A percentile compares a stretch with the other conserved stretches of the same genome.
phyloP scores from a whole-genome alignment of 176 grass and related monocot genomes.

The Dactylis glomerata region DNA sequence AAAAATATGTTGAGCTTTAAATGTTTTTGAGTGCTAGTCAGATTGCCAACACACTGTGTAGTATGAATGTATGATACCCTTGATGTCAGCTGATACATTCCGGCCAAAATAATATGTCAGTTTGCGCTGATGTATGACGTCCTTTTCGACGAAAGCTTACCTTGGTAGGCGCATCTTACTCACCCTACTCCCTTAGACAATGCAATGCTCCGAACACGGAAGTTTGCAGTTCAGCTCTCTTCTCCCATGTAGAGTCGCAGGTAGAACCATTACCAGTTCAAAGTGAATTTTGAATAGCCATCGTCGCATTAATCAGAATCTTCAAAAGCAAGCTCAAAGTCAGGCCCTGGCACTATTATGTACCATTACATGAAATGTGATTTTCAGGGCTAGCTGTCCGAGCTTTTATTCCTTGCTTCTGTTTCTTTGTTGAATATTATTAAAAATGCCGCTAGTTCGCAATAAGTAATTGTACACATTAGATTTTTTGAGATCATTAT shows the following conservation, averaged over 20 bases:
- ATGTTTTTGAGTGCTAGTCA: background rate
- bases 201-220: background rate
- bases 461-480: background rate
- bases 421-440: background rate
- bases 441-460: background rate
- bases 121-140: background rate
- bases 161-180: background rate
- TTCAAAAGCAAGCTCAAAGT: too few relatives aligned
- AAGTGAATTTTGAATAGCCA: too few relatives aligned
- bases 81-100: background rate
- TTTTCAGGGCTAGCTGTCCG: constrained; percentile 4
- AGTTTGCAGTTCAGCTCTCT: background rate
- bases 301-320: too few relatives aligned
- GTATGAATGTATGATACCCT: background rate
- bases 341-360: background rate
- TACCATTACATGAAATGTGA: background rate
- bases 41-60: background rate
- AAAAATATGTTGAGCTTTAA: background rate
- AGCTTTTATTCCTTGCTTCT: background rate
- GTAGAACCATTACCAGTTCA: too few relatives aligned
- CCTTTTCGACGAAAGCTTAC: background rate
- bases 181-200: background rate
- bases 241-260: background rate
- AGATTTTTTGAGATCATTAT: background rate
- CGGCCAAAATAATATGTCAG: background rate